Evolutionary conservation across 2,329 filamentous ascomycete species (phyloP), one percentile per base, ranked within the genome.

Genomic region (Didymella exigua): DNA sequence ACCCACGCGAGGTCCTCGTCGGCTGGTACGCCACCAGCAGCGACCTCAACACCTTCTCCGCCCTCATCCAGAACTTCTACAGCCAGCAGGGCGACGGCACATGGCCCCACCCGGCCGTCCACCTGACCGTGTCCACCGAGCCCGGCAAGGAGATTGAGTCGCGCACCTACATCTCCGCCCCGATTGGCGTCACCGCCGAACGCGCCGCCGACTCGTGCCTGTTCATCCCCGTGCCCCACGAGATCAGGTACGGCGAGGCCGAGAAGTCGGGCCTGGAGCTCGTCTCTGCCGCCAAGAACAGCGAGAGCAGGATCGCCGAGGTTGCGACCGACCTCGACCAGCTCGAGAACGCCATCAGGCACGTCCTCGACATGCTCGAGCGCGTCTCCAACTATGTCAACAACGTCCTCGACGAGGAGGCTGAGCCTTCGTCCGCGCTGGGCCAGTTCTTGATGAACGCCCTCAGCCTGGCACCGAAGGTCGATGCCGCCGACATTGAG

Each of bases 21-120:
- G 95, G 95, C 72, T 99, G 95, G 95, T 99, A 99, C 81, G 96
- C 95, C 61, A 99, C 95, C 44, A 93, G 90, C 73, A 89, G 91
- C 76, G 93, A 98, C 79, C 86, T 99, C 73, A 98, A 99, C 86
- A 96, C 89, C 76, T 99, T 99, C 84, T 95, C 89, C 76, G 95
- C 95, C 69, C 86, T 99, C 70, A 99, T 96, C 79, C 95, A 99
- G 81, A 99, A 99, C 84, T 99, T 98, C 84, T 99, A 98, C 83
- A 91, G 90, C 73, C 90, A 91, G 74, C 92, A 96, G 72, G 95
- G 96, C 72, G 96, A 96, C 63, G 95, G 95, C 75, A 99, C 95
- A 54, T 97, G 89, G 82, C 95, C 95, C 49, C 91, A 97, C 79
- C 95, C 95, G n/a, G 93, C 95, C 63, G 89, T 99, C 44, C 95